phyloP scores from a whole-genome alignment of 2,329 filamentous ascomycete genomes.

The Diaporthe vaccinii region DNA sequence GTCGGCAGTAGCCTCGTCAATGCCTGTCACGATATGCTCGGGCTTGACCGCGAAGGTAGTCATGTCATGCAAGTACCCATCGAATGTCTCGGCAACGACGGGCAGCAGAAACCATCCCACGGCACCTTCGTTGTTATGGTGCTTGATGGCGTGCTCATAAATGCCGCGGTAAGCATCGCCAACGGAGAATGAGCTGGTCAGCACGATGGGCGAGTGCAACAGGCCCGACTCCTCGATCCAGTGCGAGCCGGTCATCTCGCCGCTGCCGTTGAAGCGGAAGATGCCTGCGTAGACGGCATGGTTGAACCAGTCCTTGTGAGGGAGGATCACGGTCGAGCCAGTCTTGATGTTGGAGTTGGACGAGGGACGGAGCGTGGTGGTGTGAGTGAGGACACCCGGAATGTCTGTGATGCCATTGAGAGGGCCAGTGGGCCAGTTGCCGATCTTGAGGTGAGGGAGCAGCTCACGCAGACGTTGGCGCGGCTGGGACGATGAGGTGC shows the following conservation, averaged over 20 bases:
- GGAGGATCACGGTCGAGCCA: slow-evolving; percentile 64
- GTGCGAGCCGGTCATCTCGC: slow-evolving; percentile 72
- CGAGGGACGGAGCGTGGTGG: slow-evolving; percentile 55
- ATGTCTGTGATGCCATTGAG: slow-evolving; percentile 67
- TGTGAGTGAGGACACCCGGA: slow-evolving; percentile 61
- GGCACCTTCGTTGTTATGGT: slow-evolving; percentile 57
- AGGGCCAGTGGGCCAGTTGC: slow-evolving; percentile 57
- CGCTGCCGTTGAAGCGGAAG: slow-evolving; percentile 75
- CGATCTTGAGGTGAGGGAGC: slow-evolving; percentile 59
- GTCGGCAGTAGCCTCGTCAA: slow-evolving; percentile 63
- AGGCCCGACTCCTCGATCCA: slow-evolving; percentile 74
- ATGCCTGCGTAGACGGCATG: slow-evolving; percentile 62
- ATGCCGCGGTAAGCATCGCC: slow-evolving; percentile 72
- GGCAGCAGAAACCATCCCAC: slow-evolving; percentile 69
- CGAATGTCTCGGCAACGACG: slow-evolving; percentile 73
- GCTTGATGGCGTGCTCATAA: slow-evolving; percentile 65
- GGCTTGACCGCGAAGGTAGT: slow-evolving; percentile 67
- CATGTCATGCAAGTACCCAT: slow-evolving; percentile 72
- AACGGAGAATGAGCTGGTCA: slow-evolving; percentile 71
- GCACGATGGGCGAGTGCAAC: slow-evolving; percentile 69
- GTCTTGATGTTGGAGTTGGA: slow-evolving; percentile 55
- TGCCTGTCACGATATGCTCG: slow-evolving; percentile 66
- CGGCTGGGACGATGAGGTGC: slow-evolving; percentile 25
- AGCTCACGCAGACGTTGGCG: slow-evolving; percentile 57
- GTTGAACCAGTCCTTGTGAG: slow-evolving; percentile 59